Percentiles rank a stretch among this genome's conserved stretches.
phyloP scores from a whole-genome alignment of 106 monocot genomes.

The Allium fistulosum region DNA sequence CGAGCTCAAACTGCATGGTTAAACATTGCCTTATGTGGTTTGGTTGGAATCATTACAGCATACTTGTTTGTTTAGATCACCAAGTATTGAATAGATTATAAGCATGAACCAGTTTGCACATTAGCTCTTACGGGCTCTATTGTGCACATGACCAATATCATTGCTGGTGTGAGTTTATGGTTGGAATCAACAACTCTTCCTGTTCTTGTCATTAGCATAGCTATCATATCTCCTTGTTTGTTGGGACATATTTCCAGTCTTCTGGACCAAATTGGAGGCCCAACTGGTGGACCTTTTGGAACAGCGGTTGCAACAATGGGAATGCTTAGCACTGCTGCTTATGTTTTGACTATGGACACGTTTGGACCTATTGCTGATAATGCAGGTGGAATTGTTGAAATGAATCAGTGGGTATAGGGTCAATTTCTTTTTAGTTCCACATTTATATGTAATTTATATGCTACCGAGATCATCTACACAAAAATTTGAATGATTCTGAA shows the following conservation, averaged over 20 bases:
- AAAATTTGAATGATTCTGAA: too few relatives aligned
- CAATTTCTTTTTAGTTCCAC: too few relatives aligned
- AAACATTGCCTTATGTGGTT: conserved; percentile 85
- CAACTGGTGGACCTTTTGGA: conserved; percentile 91
- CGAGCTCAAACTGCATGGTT: conserved; percentile 96
- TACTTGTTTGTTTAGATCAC: conserved; percentile 89
- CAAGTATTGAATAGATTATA: conserved; percentile 99
- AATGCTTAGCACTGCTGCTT: too few relatives aligned
- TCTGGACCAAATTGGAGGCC: conserved; percentile 67
- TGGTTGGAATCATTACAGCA: conserved; percentile 94
- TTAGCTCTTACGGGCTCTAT: conserved; percentile 87
- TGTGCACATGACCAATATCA: conserved; percentile 90
- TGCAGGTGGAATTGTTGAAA: too few relatives aligned
- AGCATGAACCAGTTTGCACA: conserved; percentile 71
- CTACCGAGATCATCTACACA: too few relatives aligned
- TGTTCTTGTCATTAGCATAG: conserved; percentile 88
- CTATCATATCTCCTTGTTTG: conserved; percentile 87
- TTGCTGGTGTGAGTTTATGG: too few relatives aligned
- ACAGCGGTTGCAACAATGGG: conserved; percentile 98
- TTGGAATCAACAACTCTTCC: too few relatives aligned
- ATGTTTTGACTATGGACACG: too few relatives aligned
- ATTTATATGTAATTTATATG: too few relatives aligned
- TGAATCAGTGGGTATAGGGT: too few relatives aligned
- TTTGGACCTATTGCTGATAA: too few relatives aligned
- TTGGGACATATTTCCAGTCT: conserved; percentile 85